Conservation (phyloP, 2,329 filamentous ascomycete genomes). For the Penicillium occitanis region DNA sequence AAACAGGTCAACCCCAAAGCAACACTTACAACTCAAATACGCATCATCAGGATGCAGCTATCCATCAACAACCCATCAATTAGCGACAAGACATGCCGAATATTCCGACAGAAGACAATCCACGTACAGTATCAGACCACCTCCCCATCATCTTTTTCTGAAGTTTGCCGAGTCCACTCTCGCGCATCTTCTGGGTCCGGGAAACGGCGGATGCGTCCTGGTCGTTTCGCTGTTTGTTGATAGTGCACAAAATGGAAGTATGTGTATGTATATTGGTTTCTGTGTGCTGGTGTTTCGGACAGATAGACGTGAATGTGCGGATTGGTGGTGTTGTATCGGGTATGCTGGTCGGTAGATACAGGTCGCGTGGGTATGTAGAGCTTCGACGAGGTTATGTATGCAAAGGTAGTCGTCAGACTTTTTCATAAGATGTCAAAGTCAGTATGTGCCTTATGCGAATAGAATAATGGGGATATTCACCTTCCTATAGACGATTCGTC, state of each 20-base stretch:
- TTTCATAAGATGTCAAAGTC: no score
- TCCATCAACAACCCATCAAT: neutral
- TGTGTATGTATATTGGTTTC: neutral
- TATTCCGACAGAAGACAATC: neutral
- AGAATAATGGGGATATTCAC: neutral
- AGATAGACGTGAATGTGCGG: neutral
- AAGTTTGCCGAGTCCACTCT: conserved; percentile 27
- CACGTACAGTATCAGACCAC: conserved; percentile 40
- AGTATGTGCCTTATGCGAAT: no score
- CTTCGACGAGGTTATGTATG: neutral
- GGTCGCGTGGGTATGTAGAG: neutral
- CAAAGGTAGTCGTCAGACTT: neutral
- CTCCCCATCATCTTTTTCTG: conserved; percentile 40
- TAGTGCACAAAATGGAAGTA: no score
- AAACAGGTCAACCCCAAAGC: neutral
- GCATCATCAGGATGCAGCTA: conserved; percentile 62
- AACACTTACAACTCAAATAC: conserved; percentile 65
- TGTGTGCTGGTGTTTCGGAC: neutral
- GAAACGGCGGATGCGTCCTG: neutral
- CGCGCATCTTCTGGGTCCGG: conserved; percentile 14
- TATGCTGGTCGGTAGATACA: neutral
- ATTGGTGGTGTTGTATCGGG: neutral
- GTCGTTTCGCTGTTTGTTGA: neutral
- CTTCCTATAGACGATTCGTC: neutral
- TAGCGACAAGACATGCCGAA: conserved; percentile 6